Percentiles rank a stretch among this genome's conserved stretches.
phyloP scores from a whole-genome alignment of 768 basidiomycete genomes.

The Collybia nuda region DNA sequence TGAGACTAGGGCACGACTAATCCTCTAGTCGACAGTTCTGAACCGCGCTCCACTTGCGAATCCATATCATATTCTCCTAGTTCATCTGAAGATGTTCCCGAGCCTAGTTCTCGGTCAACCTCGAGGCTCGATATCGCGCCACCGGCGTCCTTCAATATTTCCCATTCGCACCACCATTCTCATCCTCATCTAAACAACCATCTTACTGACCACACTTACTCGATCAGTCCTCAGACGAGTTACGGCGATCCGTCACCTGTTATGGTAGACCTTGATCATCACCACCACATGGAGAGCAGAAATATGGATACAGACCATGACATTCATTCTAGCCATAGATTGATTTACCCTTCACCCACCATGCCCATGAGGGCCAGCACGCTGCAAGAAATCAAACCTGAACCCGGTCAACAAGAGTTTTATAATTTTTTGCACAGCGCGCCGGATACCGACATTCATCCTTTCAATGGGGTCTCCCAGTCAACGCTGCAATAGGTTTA shows the following conservation, averaged over 20 bases:
- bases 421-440: no score
- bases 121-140: slow-evolving; percentile 3
- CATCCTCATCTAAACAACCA: not conserved
- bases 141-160: slow-evolving; percentile 1
- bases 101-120: slow-evolving; percentile 11
- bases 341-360: not conserved
- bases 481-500: no score
- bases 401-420: no score
- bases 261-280: not conserved
- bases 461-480: no score
- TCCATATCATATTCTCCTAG: slow-evolving; percentile 17
- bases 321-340: not conserved
- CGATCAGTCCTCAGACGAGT: not conserved
- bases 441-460: no score
- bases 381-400: not conserved
- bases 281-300: not conserved
- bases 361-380: not conserved
- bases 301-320: not conserved
- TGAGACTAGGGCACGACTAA: not conserved
- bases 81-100: slow-evolving; percentile 19
- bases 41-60: slow-evolving; percentile 12
- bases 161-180: not conserved
- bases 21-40: slow-evolving; percentile 10
- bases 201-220: not conserved
- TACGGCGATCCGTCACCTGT: not conserved